phyloP scores from a whole-genome alignment of 2,329 filamentous ascomycete species.

The Trichoderma lentiforme region DNA sequence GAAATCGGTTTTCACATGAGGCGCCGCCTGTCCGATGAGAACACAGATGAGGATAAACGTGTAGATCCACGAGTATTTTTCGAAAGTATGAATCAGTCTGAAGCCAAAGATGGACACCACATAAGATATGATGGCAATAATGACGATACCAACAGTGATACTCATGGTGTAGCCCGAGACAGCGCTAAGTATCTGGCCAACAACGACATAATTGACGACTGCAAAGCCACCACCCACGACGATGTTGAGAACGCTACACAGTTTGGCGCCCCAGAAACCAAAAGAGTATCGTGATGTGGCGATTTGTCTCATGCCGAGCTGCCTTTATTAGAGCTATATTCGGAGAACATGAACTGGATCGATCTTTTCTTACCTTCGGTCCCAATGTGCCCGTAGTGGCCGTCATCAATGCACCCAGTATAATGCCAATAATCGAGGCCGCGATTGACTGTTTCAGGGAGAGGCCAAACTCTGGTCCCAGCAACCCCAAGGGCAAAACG shows the following conservation, averaged over 20 bases:
- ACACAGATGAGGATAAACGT: conserved; percentile 23
- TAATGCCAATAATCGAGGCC: neutral
- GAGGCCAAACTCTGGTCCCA: neutral
- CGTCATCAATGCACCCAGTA: neutral
- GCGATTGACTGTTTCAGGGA: neutral
- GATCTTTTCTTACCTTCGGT: neutral
- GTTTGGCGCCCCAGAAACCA: conserved; percentile 24
- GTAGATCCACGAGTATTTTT: conserved; percentile 24
- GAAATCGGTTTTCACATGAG: conserved; percentile 16
- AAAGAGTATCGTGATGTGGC: conserved; percentile 21
- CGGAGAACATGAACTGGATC: neutral
- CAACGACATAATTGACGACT: conserved; percentile 23
- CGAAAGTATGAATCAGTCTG: conserved; percentile 24
- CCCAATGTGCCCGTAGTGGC: neutral
- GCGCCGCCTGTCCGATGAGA: conserved; percentile 21
- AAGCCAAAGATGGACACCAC: conserved; percentile 25
- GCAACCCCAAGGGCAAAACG: neutral
- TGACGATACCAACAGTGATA: conserved; percentile 24
- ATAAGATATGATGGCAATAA: conserved; percentile 24
- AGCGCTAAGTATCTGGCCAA: conserved; percentile 23
- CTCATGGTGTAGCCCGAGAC: conserved; percentile 24
- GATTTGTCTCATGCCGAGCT: conserved; percentile 17
- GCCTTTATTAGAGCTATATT: neutral
- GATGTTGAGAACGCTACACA: conserved; percentile 24
- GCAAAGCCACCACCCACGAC: conserved; percentile 24